Conservation (phyloP, 345 rosid genomes). For the Gynandropsis gynandra region DNA sequence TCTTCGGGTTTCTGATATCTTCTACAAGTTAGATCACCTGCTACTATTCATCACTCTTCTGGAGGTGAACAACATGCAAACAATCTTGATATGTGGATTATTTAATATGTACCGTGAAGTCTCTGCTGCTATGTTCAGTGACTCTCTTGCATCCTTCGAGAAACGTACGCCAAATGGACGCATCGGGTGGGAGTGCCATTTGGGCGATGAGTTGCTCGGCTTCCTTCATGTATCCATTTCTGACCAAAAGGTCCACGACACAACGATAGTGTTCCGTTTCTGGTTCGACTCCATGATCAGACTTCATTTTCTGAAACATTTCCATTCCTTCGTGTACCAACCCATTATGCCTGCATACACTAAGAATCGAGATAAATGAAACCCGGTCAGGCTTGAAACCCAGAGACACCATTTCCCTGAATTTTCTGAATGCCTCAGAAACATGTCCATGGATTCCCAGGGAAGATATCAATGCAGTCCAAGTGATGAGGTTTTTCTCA, state of each 20-base stretch:
- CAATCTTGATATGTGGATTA: too few relatives aligned
- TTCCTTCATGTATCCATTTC: constrained; percentile 50
- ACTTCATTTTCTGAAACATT: constrained; percentile 48
- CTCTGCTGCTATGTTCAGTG: too few relatives aligned
- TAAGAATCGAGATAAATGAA: constrained; percentile 55
- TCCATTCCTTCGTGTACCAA: constrained; percentile 66
- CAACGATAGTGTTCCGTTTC: constrained; percentile 72
- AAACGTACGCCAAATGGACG: constrained; percentile 61
- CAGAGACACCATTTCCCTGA: constrained; percentile 40
- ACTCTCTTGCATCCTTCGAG: constrained; percentile 60
- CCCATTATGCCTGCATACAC: constrained; percentile 72
- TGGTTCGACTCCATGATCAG: constrained; percentile 47
- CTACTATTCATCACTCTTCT: too few relatives aligned
- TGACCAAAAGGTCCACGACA: constrained; percentile 60
- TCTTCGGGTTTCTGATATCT: too few relatives aligned
- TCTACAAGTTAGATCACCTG: too few relatives aligned
- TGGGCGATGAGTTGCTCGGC: constrained; percentile 52
- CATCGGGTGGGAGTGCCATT: constrained; percentile 73
- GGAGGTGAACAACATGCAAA: too few relatives aligned
- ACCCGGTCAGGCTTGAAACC: constrained; percentile 68
- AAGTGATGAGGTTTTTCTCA: constrained; percentile 57
- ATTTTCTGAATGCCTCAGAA: constrained; percentile 51
- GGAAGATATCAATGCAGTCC: constrained; percentile 74
- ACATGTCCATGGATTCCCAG: constrained; percentile 61
- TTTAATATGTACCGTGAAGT: too few relatives aligned